Base-by-base conservation (phyloP, 2,329 filamentous ascomycete species). In the Penicillium sp. region DNA sequence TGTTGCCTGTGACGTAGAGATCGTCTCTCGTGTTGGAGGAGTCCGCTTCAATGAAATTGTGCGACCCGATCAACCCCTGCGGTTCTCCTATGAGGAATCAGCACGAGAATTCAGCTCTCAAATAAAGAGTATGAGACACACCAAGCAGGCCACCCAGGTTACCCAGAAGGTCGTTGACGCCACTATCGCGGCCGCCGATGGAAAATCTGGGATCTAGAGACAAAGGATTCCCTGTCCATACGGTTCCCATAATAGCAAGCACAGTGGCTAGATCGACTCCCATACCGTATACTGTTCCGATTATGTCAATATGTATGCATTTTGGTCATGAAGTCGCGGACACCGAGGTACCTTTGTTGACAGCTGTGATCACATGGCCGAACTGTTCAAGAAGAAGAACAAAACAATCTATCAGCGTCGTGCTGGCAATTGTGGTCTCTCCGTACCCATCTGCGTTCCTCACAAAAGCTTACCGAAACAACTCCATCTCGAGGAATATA, bases 11-110 rank as follows among this genome's bases (percentile, higher is more conserved):
- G 9, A 68, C 55, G 58, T 81, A 81, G 0, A 82, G 62, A 48
- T 81, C 78, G 33, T 73, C 70, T 3, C 78, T 72, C 0, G 76
- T 79, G 39, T 72, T 70, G 38, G 76, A 80, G 0, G 68, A 74
- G 60, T 81, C 78, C 0, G 73, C 66, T 65, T 81, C 78, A 55
- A 79, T 76, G 47, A 75, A 73, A 59, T 80, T 79, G 60, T 82
- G 79, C 3, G 73, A 73, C n/a, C 74, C 74, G 11, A 64, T 63
- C 2, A 81, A 67, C 4, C 76, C 76, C 37, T 71, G 70, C 0
- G 75, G 75, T 12, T 66, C 67, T 3, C 73, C 71, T 58, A 42
- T 18, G 26, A 27, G 25, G 9, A 33, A 11, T 28, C 24, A 37
- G 33, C 34, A 57, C 45, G 4, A n/a, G 46, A 34, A 43, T 24